Evolutionary conservation across 1,284 basidiomycete genomes (phyloP), one percentile per base, ranked within the genome.

Genomic region (Cutaneotrichosporon sp.): DNA sequence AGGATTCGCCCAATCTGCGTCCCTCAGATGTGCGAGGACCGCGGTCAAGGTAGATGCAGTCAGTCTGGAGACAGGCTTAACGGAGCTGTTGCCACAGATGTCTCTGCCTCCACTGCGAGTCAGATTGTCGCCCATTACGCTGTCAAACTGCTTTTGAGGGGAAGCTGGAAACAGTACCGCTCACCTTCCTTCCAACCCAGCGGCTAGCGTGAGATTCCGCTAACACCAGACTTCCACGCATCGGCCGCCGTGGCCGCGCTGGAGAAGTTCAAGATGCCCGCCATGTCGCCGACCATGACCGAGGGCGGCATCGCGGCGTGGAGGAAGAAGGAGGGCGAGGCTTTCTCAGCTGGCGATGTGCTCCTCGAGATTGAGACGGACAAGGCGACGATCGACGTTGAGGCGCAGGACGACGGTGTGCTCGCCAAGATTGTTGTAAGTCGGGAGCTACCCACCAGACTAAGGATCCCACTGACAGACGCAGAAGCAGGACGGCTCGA

Each of bases 201-300:
- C 16, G 13, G 22, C 40, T 22, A 18, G 4, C 31, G 46, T 16
- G 30, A n/a, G 30, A 4, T 16, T 16, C 18, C 30, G 51, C 62
- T 31, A 14, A 52, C 55, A 22, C 10, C 76, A 96, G 93, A 88
- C 74, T 82, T 97, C 65, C 91, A 93, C 83, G 85, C 86, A 72
- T 92, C 94, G 57, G 85, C 89, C 65, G 86, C 87, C 68, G 83
- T 88, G 71, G 83, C 86, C 82, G 94, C 90, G 56, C 87, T 97
- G 70, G 85, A 88, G 71, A 92, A 89, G 81, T 97, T 99, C 84
- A 85, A 89, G 72, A 97, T 99, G 95, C 96, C 96, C 65, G 96
- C 94, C 73, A 99, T 99, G 97, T 97, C 93, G 71, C 96, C 96
- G 58, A 99, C 96, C 68, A 99, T 99, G 96, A 95, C 93, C 13